Percentiles rank a stretch among this genome's conserved stretches.
Conservation (phyloP, 2,329 filamentous ascomycete genomes). For the Monascus ruber region DNA sequence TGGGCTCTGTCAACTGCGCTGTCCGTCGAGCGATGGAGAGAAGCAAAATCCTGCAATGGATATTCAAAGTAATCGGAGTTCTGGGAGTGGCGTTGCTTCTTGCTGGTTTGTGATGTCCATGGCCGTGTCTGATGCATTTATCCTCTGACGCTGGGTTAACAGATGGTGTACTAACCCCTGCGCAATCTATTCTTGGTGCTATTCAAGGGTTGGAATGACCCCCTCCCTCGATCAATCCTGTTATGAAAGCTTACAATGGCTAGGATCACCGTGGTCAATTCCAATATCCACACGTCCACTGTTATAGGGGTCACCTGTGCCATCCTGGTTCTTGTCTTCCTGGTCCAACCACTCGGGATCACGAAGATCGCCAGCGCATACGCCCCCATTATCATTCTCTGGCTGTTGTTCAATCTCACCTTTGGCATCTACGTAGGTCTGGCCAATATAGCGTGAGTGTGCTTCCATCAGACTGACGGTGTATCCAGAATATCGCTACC, state of each 20-base stretch:
- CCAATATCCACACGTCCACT: constrained; percentile 34
- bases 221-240: background rate
- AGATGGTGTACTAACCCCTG: constrained; percentile 46
- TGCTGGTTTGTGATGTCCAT: constrained; percentile 24
- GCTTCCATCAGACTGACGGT: constrained; percentile 13
- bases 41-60: constrained; percentile 32
- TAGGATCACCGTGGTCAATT: constrained; percentile 37
- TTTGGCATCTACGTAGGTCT: constrained; percentile 41
- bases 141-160: background rate
- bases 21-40: constrained; percentile 38
- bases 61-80: constrained; percentile 43
- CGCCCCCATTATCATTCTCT: constrained; percentile 46
- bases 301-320: constrained; percentile 42
- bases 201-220: constrained; percentile 33
- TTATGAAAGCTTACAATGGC: background rate
- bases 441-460: background rate
- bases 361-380: constrained; percentile 38
- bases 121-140: too few species aligned
- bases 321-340: constrained; percentile 43
- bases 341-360: constrained; percentile 45
- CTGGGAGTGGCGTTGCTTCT: constrained; percentile 43
- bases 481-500: constrained; percentile 26
- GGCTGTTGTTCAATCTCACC: constrained; percentile 40
- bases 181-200: constrained; percentile 47
- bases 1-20: constrained; percentile 31